Percentiles rank a stretch among this genome's conserved stretches.
These are phyloP conservation scores for Sordariomycetes sp. DNA, from an alignment of 2,329 filamentous ascomycete genomes.

Conservation along the genomic window DNA sequence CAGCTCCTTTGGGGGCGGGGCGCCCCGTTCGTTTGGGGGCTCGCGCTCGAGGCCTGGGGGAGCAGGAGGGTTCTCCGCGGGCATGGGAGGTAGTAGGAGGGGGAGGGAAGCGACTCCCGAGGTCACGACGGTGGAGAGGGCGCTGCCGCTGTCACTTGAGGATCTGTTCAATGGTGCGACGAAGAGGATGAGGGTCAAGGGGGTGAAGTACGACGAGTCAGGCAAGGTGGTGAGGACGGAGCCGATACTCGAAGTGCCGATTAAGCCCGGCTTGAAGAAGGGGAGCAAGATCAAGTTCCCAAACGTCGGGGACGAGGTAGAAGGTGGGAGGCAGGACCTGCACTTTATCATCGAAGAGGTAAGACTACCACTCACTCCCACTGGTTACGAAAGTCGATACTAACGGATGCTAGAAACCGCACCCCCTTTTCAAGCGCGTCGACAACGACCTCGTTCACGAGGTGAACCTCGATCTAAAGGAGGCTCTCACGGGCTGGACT, in stretches of 20 bases:
- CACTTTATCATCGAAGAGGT: slow-evolving; percentile 94
- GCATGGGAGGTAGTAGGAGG: slow-evolving; percentile 20
- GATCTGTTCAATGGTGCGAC: slow-evolving; percentile 77
- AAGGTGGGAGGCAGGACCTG: slow-evolving; percentile 88
- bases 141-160: slow-evolving; percentile 69
- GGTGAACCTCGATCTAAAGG: slow-evolving; percentile 77
- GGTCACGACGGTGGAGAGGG: slow-evolving; percentile 80
- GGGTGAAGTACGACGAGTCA: slow-evolving; percentile 80
- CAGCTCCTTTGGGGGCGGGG: slow-evolving; percentile 26
- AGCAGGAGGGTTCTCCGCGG: slow-evolving; percentile 28
- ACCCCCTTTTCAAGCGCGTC: slow-evolving; percentile 72
- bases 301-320: slow-evolving; percentile 94
- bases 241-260: slow-evolving; percentile 83
- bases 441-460: slow-evolving; percentile 75
- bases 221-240: slow-evolving; percentile 81
- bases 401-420: slow-evolving; percentile 56
- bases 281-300: slow-evolving; percentile 98
- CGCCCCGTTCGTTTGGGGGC: slow-evolving; percentile 12
- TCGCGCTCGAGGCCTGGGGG: background rate
- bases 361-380: slow-evolving; percentile 20
- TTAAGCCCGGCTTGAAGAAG: slow-evolving; percentile 91
- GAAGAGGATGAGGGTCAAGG: slow-evolving; percentile 98
- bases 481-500: slow-evolving; percentile 88
- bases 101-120: slow-evolving; percentile 39
- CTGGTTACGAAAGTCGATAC: background rate